Base-by-base conservation (phyloP, 805 yeast species). In the Suhomyces sp. region DNA sequence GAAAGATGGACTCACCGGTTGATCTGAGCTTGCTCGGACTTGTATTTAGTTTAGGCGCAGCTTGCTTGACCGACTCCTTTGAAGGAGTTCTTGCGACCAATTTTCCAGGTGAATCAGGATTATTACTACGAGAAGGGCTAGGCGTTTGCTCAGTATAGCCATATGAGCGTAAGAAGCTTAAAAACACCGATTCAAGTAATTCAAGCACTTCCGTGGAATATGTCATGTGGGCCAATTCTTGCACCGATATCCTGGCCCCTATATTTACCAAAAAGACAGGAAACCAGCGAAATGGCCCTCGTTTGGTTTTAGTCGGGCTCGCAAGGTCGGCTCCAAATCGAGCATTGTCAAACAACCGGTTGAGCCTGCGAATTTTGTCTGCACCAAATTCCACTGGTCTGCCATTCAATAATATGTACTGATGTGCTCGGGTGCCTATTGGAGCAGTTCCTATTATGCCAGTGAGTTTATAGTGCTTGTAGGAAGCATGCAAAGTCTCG, bases 401-500 rank as follows among this genome's bases (percentile, higher is more conserved):
- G 2, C 72, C 72, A 60, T 84, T 81, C 20, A 80, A 56, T 48
- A 71, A 78, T 1, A 82, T 57, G 47, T 70, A 75, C 56, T 83
- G 87, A 51, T 71, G 68, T 1, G 58, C 53, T 43, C 66, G 73
- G 0, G 75, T 60, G 49, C 69, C 69, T 0, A 65, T 53, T 0
- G 79, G 69, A 0, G 49, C 35, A 3, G 57, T 60, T 0, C 82
- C 79, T 9, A 83, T 64, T 0, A 76, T 54, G 2, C 81, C 80
- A 0, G 60, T 55, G n/a, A 71, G 59, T 6, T 53, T 53, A 44
- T 62, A 66, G 1, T 63, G 64, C 6, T 64, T 53, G 47, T 54
- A 68, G 4, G 50, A 43, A 0, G 71, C 70, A 22, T 60, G 53
- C 3, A 72, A 54, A 3, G 57, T 46, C 40, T 73, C 71, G 49